Evolutionary conservation across 2,329 filamentous ascomycete species (phyloP), one percentile per base, ranked within the genome.

Genomic region (Apiospora arundinis): DNA sequence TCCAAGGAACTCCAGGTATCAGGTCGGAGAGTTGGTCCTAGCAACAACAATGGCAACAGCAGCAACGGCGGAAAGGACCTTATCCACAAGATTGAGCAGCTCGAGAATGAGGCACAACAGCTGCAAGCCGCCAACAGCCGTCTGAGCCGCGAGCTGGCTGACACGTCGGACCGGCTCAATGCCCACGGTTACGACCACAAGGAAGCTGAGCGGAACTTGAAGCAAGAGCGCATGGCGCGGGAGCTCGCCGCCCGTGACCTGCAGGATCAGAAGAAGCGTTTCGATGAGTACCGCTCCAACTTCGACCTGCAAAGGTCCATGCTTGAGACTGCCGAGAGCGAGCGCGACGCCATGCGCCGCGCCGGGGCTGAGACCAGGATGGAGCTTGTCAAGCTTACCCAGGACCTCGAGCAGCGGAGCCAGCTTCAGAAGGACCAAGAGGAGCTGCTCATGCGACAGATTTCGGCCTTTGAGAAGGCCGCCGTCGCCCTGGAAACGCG

Each of bases 241-340:
- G 80, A 82, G 25, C 75, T 80, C 67, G 77, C 80, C 42, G 70
- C 79, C 40, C 75, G 76, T 69, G 79, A 81, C 71, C 75, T 82
- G 18, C 76, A 82, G 52, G 75, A 79, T 72, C 81, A 83, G 73
- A 76, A 79, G 70, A 77, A 78, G 70, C 74, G 80, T 68, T 78
- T 81, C 67, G 80, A 82, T 48, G 79, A 82, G 70, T 77, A 77
- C 73, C 79, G 79, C 45, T 79, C 76, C 71, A 80, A 81, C 75
- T 81, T 80, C 40, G 75, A 81, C 49, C 75, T 79, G 48, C 79
- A 81, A 66, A 76, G 77, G 68, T 73, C 69, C 23, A 73, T 78
- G 70, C 74, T 81, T 18, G 70, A 75, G 21, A 77, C 78, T 40
- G 74, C 76, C 21, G 81, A 83, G 75, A 78, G 76, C 73, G 80